Conservation (phyloP, 148 eudicot species). For the Cornus kousa region DNA sequence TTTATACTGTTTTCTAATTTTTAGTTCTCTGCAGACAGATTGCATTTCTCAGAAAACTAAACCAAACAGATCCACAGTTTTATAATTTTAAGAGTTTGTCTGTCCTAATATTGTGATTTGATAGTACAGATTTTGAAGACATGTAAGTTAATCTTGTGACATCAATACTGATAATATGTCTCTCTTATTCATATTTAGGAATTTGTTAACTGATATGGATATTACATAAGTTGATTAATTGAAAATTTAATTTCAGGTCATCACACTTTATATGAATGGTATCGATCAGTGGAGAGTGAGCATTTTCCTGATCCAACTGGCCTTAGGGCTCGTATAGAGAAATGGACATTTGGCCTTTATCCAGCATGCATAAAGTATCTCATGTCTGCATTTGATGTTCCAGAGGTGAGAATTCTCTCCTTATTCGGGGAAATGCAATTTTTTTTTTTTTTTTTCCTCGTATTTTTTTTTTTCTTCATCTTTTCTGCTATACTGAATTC, state of each 20-base stretch:
- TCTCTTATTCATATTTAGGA: neutral
- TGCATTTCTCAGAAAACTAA: no score
- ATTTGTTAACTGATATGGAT: conserved; percentile 2
- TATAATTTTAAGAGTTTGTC: neutral
- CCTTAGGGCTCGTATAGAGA: conserved; percentile 87
- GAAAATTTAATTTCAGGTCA: conserved; percentile 58
- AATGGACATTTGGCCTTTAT: conserved; percentile 96
- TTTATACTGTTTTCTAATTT: no score
- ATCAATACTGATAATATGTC: neutral
- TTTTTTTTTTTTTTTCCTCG: neutral
- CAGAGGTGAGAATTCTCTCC: conserved; percentile 58
- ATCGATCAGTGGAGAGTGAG: conserved; percentile 83
- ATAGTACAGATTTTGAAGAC: neutral
- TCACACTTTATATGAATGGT: conserved; percentile 95
- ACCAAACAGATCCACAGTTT: no score
- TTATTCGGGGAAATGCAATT: neutral
- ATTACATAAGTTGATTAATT: neutral
- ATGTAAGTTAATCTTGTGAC: neutral
- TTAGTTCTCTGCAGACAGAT: no score
- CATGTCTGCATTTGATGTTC: conserved; percentile 98
- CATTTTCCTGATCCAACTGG: conserved; percentile 99
- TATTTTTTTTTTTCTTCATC: neutral
- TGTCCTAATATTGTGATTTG: neutral
- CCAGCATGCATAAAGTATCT: conserved; percentile 99
- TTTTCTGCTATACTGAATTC: neutral